phyloP scores from a whole-genome alignment of 495 filamentous ascomycete species.

The Tricharina praecox region DNA sequence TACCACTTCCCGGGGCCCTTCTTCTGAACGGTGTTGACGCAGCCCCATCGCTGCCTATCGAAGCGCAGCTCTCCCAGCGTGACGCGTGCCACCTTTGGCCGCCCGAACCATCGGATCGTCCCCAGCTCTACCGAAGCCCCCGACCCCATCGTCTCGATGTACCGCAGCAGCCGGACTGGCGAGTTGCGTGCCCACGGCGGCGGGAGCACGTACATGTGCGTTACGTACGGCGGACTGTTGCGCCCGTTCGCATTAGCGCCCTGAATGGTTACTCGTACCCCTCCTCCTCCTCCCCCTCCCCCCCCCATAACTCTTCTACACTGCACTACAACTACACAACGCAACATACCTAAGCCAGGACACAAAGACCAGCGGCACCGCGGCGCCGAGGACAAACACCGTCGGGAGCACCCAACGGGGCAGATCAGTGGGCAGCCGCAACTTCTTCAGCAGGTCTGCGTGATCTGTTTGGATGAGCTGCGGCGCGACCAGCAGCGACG shows the following conservation, averaged over 20 bases:
- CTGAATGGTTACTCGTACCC: too few relatives aligned
- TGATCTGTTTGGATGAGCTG: not conserved
- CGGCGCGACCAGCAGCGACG: constrained; percentile 2
- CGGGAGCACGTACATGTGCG: not conserved
- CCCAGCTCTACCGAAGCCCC: not conserved
- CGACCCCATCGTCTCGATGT: not conserved
- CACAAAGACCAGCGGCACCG: not conserved
- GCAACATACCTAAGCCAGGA: not conserved
- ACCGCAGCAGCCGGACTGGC: not conserved
- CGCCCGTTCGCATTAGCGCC: too few relatives aligned
- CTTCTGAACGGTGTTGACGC: not conserved
- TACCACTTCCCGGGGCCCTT: not conserved
- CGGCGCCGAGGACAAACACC: not conserved
- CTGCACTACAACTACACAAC: too few relatives aligned
- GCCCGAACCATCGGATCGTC: constrained; percentile 1
- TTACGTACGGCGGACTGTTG: constrained; percentile 2
- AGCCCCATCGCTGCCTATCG: not conserved
- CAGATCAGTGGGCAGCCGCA: too few relatives aligned
- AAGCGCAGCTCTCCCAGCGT: not conserved
- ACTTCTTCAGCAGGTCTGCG: too few relatives aligned
- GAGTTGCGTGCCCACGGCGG: not conserved
- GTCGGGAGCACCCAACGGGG: not conserved
- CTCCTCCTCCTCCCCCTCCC: too few relatives aligned
- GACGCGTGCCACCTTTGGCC: not conserved
- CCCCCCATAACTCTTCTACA: too few relatives aligned